A percentile compares a stretch with the other conserved stretches of the same genome.
phyloP scores from a whole-genome alignment of 192 early-diverging fungal species.

The Rhizophagus prolifer region DNA sequence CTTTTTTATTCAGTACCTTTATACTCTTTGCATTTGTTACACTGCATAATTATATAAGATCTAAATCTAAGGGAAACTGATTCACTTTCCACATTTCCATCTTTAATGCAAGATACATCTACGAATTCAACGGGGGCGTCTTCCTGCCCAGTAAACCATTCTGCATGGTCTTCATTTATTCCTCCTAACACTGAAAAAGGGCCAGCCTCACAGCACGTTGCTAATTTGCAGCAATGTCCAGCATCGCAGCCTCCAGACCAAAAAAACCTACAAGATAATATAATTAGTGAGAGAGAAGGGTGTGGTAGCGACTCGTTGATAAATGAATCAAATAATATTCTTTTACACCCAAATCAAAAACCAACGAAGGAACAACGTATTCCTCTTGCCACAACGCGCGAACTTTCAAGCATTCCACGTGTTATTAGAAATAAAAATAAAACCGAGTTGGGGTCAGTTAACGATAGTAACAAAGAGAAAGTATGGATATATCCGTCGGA shows the following conservation, averaged over 20 bases:
- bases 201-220: background rate
- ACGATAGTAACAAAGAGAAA: conserved; percentile 34
- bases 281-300: background rate
- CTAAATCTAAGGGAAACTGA: too few relatives aligned
- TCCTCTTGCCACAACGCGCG: conserved; percentile 62
- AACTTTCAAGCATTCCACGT: conserved; percentile 76
- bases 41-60: too few relatives aligned
- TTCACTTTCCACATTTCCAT: too few relatives aligned
- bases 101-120: background rate
- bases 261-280: background rate
- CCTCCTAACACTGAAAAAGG: background rate
- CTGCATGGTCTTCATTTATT: background rate
- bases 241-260: background rate
- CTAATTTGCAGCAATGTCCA: too few relatives aligned
- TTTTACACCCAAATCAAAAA: conserved; percentile 51
- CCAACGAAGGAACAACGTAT: conserved; percentile 41
- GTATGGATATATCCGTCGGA: conserved; percentile 91
- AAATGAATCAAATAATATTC: conserved; percentile 68
- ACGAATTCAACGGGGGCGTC: background rate
- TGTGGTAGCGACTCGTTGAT: conserved; percentile 33
- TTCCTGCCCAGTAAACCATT: background rate
- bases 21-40: too few relatives aligned
- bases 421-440: conserved; percentile 32
- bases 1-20: too few relatives aligned
- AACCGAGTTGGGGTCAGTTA: background rate